phyloP scores from a whole-genome alignment of 768 basidiomycete species.

The Pleurotus tuber-regium region DNA sequence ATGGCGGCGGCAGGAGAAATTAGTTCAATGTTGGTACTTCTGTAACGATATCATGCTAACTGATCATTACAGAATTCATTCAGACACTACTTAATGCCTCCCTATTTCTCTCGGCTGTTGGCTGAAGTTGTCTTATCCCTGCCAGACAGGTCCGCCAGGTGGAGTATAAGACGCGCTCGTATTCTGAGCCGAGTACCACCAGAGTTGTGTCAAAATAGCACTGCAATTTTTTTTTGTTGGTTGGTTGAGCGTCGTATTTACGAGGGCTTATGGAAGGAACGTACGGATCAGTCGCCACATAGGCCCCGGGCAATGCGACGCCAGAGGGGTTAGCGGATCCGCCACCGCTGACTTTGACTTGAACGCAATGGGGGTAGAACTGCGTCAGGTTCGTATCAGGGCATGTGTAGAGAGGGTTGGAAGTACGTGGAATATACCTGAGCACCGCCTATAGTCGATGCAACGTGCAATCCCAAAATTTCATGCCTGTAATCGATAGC shows the following conservation, averaged over 20 bases:
- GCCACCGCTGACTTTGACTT: slow-evolving; percentile 31
- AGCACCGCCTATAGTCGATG: slow-evolving; percentile 31
- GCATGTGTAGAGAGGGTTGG: background rate
- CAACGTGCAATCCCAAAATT: slow-evolving; percentile 32
- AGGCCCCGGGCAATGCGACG: slow-evolving; percentile 35
- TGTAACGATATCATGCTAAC: too few relatives aligned
- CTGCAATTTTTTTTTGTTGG: background rate
- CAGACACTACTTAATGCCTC: too few relatives aligned
- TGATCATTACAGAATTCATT: too few relatives aligned
- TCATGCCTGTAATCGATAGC: background rate
- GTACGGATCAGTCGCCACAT: slow-evolving; percentile 29
- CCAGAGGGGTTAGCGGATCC: slow-evolving; percentile 31
- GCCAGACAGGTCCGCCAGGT: slow-evolving; percentile 15
- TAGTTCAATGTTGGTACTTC: too few relatives aligned
- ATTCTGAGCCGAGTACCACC: slow-evolving; percentile 17
- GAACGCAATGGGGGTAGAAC: slow-evolving; percentile 36
- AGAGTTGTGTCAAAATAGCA: slow-evolving; percentile 16
- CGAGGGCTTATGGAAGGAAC: slow-evolving; percentile 15
- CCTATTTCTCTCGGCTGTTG: too few relatives aligned
- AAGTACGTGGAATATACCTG: slow-evolving; percentile 38
- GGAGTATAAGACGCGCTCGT: slow-evolving; percentile 14
- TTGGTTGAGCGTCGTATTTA: background rate
- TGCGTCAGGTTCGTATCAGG: slow-evolving; percentile 7
- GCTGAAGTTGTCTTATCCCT: too few relatives aligned
- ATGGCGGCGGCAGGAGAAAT: too few relatives aligned